Conservation (phyloP, 2,329 filamentous ascomycete species). For the Aspergillus neoniger region DNA sequence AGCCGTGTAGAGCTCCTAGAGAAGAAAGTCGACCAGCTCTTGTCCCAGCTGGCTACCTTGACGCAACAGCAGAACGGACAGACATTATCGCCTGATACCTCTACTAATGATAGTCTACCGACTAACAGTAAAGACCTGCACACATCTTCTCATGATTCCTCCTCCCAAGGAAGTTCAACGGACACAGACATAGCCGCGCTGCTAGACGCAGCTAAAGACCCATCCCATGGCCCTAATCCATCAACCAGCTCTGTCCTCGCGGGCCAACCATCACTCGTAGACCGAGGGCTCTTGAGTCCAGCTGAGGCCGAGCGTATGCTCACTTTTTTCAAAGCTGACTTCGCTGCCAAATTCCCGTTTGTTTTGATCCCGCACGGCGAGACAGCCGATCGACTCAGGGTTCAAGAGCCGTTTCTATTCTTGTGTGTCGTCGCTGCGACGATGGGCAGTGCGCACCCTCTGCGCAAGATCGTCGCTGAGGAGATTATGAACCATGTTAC, state of each 20-base stretch:
- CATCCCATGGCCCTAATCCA: constrained; percentile 21
- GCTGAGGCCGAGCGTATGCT: constrained; percentile 24
- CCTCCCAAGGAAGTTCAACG: neutral
- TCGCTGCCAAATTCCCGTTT: constrained; percentile 24
- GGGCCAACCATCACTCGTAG: constrained; percentile 25
- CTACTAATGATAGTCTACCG: neutral
- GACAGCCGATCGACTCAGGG: constrained; percentile 16
- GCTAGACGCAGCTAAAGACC: constrained; percentile 21
- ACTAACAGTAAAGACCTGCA: constrained; percentile 6
- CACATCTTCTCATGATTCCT: constrained; percentile 4
- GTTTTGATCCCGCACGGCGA: constrained; percentile 20
- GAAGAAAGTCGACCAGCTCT: constrained; percentile 25
- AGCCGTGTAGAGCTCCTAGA: constrained; percentile 26
- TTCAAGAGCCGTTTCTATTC: constrained; percentile 24
- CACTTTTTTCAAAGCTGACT: constrained; percentile 16
- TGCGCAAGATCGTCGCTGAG: constrained; percentile 20
- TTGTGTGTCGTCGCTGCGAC: constrained; percentile 23
- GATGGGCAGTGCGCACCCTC: constrained; percentile 23
- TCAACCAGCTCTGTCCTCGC: constrained; percentile 21
- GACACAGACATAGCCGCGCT: constrained; percentile 13
- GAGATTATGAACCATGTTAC: constrained; percentile 28
- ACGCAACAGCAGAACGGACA: constrained; percentile 20
- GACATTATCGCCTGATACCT: constrained; percentile 7
- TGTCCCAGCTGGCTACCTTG: constrained; percentile 20
- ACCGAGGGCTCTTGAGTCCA: constrained; percentile 25